Base-by-base conservation (phyloP, 805 yeast species). In the Tetrapisispora phaffii region DNA sequence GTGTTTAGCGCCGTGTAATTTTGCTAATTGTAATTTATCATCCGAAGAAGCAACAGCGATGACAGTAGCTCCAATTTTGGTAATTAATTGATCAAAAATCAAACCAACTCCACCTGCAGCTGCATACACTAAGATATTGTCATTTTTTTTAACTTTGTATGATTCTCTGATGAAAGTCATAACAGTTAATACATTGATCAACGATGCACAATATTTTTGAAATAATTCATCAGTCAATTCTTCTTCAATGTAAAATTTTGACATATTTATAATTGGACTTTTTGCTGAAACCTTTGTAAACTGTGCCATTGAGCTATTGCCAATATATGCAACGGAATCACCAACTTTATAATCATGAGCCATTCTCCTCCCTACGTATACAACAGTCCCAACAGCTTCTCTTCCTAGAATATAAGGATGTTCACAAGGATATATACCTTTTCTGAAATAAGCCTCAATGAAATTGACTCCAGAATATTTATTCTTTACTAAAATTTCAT, bases 71-170 rank as follows among this genome's bases (percentile, higher is more conserved):
- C 95, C 95, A 41, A 68, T 70, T 21, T 65, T 57, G 26, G 71
- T 62, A 41, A 82, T 64, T 63, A 88, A 67, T 62, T 88, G 96
- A 41, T 72, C 69, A 44, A 87, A 67, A 17, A 85, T 53, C 42
- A 76, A 72, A 5, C 97, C 97, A 42, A 85, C 90, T 46, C 97
- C 96, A 39, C 97, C 97, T 2, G 97, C 96, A 7, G 96, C 96
- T 4, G 97, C 97, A 69, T 88, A 86, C 22, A 86, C 80, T 39
- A 89, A 70, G 37, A 84, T 74, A 53, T 65, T 73, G 47, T 90
- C 96, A 44, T 79, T 89, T 59, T 74, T 68, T 54, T 85, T 60
- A 34, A 85, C 83, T 1, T 71, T 56, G 57, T 84, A 77, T 1
- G 93, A 76, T 50, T 84, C 87, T 32, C 71, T 66, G 39, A 78